Base-by-base conservation (phyloP, 2,329 filamentous ascomycete species). In the Neonectria neomacrospora region DNA sequence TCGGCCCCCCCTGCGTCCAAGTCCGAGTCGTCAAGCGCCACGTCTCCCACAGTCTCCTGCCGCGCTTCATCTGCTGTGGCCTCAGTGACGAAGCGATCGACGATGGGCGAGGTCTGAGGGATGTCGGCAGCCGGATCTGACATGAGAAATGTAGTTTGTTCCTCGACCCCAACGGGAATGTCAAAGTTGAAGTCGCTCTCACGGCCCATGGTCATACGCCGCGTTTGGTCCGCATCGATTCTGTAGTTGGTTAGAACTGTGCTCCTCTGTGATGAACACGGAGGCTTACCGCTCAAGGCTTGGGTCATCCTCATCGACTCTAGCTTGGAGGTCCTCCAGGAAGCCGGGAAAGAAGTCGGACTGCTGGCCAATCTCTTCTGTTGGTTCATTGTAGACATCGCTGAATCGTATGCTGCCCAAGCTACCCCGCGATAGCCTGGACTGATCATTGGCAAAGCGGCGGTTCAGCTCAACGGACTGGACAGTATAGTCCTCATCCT, bases 401-500 rank as follows among this genome's bases (percentile, higher is more conserved):
- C 86, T 89, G 73, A 84, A 80, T 23, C 83, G 79, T 56, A 82
- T 75, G 63, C 83, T 87, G 0, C 82, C 85, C 66, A 88, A 77
- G 64, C 85, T 88, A 2, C 82, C 84, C 58, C 88, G 76, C 11
- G 85, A 86, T 30, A 84, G 70, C 30, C 85, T 77, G 3, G 79
- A 78, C 50, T 80, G 66, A 61, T 88, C 84, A 55, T 77, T 83
- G 39, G 78, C 71, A 16, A 82, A 83, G 52, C 88, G 79, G 28
- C 88, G 80, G 8, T 87, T 84, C 52, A 89, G 71, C 75, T 90
- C 88, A 28, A 90, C 82, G 2, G 88, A 89, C 63, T 85, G 82
- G 42, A 83, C 75, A 0, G 88, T 90, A 64, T 82, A 82, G 67
- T 89, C 85, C 44, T 88, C 85, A 26, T 88, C 85, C 58, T 89